Conservation (phyloP, 2,329 filamentous ascomycete species). For the Moelleriella libera region DNA sequence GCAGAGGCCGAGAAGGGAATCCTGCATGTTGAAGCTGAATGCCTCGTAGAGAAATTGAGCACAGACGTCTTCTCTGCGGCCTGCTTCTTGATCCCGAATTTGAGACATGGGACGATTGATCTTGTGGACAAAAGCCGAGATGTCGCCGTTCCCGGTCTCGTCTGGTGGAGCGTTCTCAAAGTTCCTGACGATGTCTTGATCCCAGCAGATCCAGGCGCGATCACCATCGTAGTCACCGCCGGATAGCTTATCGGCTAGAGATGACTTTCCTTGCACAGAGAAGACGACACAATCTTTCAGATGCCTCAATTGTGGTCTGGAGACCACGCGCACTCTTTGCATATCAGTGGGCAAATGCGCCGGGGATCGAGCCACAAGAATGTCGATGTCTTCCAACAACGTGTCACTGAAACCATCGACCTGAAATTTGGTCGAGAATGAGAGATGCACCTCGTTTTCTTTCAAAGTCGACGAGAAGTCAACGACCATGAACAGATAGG, state of each 20-base stretch:
- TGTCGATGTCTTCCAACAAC: conserved; percentile 39
- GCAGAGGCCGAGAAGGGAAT: conserved; percentile 44
- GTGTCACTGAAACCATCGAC: conserved; percentile 37
- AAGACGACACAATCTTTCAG: conserved; percentile 76
- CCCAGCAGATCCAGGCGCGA: conserved; percentile 66
- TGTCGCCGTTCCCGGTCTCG: conserved; percentile 15
- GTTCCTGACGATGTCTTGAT: conserved; percentile 46
- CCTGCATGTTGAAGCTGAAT: conserved; percentile 43
- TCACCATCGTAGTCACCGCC: conserved; percentile 78
- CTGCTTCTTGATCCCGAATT: conserved; percentile 16
- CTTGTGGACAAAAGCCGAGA: conserved; percentile 32
- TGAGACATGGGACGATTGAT: conserved; percentile 30
- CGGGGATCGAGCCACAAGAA: conserved; percentile 56
- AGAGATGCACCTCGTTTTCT: conserved; percentile 53
- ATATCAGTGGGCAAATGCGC: conserved; percentile 59
- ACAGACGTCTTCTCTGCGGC: conserved; percentile 14
- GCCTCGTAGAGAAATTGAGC: conserved; percentile 34
- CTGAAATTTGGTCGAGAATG: conserved; percentile 53
- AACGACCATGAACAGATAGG: conserved; percentile 51
- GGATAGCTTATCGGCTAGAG: conserved; percentile 57
- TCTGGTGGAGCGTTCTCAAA: conserved; percentile 43
- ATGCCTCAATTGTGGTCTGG: conserved; percentile 44
- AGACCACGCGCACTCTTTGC: conserved; percentile 49
- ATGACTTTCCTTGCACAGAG: conserved; percentile 41
- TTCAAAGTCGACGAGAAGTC: conserved; percentile 48